Evolutionary conservation across 2,329 filamentous ascomycete species (phyloP), one percentile per base, ranked within the genome.

Genomic region (Diaporthe citriasiana): DNA sequence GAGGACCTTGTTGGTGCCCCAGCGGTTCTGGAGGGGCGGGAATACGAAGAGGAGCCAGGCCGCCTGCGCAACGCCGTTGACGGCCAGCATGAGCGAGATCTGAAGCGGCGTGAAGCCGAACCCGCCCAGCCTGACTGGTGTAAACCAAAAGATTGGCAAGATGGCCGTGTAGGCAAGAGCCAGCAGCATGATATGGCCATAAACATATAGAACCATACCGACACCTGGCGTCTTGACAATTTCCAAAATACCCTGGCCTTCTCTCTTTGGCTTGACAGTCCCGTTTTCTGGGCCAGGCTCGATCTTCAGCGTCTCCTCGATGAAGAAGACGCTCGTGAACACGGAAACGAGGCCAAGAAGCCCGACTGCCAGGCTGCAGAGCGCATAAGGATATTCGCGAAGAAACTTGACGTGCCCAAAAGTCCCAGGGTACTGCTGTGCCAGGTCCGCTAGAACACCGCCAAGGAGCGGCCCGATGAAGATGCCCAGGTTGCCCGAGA

Each of bases 121-220:
- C 0, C 94, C 94, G 45, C 94, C 94, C 0, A 92, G 85, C 0
- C 79, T 8, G 8, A 93, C 78, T 3, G 87, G 85, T 0, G 92
- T 94, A 82, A 88, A 95, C 83, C 91, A 91, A 80, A 92, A 93
- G 1, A 95, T 87, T 0, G 93, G 92, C 1, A 89, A 80, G 51
- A 95, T 85, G 72, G 93, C 92, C 0, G 93, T 95, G 81, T 92
- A 95, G 1, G 90, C 87, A 75, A 93, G 91, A 0, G 90, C 93
- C 5, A 95, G 88, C 3, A 94, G 81, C 87, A 92, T 92, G 53
- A 91, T 86, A 79, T 94, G 89, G 1, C 86, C 87, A 80, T 93
- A 94, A 53, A 92, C 84, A 79, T 89, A 90, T 3, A 96, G 85
- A 1, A 94, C 92, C 35, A 87, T 84, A n/a, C 82, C 83, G 1